Conservation (phyloP, 202 grass and related monocot species). For the Carex arenaria region DNA sequence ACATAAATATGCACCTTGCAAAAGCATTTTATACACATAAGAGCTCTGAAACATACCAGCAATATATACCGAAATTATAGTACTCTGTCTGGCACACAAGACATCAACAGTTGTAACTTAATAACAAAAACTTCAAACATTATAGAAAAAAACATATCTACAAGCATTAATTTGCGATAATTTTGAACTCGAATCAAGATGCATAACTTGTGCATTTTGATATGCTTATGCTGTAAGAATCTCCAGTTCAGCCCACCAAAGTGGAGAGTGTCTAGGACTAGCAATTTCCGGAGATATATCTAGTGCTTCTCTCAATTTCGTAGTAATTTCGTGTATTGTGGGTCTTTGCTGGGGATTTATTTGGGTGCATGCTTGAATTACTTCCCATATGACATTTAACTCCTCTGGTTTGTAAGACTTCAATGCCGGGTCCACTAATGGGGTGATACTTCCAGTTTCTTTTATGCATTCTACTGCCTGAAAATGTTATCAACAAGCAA, state of each 20-base stretch:
- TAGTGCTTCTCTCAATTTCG: constrained; percentile 52
- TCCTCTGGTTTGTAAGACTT: constrained; percentile 69
- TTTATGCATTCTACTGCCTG: constrained; percentile 68
- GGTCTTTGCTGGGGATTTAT: constrained; percentile 61
- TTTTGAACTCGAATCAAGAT: neutral
- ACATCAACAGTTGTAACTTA: neutral
- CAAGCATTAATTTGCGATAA: neutral
- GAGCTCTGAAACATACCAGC: neutral
- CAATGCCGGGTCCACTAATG: constrained; percentile 69
- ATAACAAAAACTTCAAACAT: neutral
- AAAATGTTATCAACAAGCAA: neutral
- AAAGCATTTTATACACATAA: neutral
- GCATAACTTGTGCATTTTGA: neutral
- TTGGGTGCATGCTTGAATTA: constrained; percentile 56
- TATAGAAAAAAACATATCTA: neutral
- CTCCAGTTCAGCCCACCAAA: constrained; percentile 99
- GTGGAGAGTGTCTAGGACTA: constrained; percentile 69
- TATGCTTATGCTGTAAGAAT: constrained; percentile 79
- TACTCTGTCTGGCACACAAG: neutral
- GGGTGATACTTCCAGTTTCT: constrained; percentile 38
- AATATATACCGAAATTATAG: neutral
- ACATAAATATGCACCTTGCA: neutral
- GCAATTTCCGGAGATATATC: constrained; percentile 79
- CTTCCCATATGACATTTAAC: constrained; percentile 62
- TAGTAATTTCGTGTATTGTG: constrained; percentile 52